Evolutionary conservation across 495 filamentous ascomycete species (phyloP).

Genomic region (Achaetomiella virescens): DNA sequence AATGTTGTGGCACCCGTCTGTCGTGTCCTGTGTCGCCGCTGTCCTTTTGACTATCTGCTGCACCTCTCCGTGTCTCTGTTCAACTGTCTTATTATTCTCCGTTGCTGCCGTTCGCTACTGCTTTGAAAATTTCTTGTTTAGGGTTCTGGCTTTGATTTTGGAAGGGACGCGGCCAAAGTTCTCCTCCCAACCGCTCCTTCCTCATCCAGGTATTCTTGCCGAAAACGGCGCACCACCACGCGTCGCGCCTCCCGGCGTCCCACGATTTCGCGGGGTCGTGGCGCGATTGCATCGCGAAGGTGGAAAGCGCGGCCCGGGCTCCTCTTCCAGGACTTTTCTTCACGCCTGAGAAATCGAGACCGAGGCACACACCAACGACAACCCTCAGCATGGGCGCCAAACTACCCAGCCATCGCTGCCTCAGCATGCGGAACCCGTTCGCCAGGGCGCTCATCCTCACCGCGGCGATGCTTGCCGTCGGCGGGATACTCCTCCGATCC

Average conservation of each 20-base stretch:
- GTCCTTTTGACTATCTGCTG: background rate
- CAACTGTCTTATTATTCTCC: background rate
- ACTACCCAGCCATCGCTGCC: constrained; percentile 34
- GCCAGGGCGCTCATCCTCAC: constrained; percentile 34
- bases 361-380: background rate
- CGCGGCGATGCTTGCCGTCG: constrained; percentile 30
- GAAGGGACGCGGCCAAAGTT: no score
- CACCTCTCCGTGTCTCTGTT: background rate
- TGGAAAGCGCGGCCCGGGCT: no score
- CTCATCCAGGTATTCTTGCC: no score
- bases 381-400: constrained; percentile 31
- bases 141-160: no score
- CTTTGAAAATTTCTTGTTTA: background rate
- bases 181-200: no score
- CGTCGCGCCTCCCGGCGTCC: no score
- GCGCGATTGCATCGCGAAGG: no score
- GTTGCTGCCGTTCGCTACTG: background rate
- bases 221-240: no score
- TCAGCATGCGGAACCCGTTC: constrained; percentile 42
- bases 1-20: no score
- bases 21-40: background rate
- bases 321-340: background rate
- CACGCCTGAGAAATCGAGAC: background rate
- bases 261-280: no score
- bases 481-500: constrained; percentile 31